phyloP scores from a whole-genome alignment of 495 filamentous ascomycete genomes.

The Neurospora pannonica region DNA sequence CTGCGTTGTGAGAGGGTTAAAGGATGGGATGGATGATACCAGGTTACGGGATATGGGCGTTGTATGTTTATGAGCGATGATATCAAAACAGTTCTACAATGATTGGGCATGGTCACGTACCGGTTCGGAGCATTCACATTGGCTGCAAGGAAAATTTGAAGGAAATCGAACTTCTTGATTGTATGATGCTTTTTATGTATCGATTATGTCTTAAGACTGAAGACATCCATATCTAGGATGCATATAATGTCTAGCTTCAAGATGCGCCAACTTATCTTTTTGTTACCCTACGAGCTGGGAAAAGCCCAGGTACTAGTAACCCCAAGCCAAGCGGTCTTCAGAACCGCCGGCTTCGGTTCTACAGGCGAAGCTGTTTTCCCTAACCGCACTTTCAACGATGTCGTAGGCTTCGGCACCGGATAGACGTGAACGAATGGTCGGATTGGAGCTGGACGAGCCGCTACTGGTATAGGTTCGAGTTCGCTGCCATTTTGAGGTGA shows the following conservation, averaged over 20 bases:
- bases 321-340: background rate
- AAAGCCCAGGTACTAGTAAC: background rate
- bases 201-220: background rate
- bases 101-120: background rate
- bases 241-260: background rate
- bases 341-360: background rate
- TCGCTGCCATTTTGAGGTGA: background rate
- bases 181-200: background rate
- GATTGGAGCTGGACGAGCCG: background rate
- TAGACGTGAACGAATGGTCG: background rate
- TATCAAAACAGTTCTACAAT: background rate
- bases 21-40: background rate
- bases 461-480: background rate
- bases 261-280: background rate
- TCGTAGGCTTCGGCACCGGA: background rate
- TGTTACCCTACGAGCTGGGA: background rate
- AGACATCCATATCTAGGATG: background rate
- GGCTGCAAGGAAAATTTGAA: background rate
- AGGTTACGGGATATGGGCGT: background rate
- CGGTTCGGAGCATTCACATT: background rate
- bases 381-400: background rate
- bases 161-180: background rate
- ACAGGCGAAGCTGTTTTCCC: background rate
- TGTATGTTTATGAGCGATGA: background rate
- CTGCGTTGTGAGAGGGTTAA: background rate